These are phyloP conservation scores for Stephanodiscus minutulus DNA, from an alignment of 108 stramenopile genomes.

Conservation along the genomic window DNA sequence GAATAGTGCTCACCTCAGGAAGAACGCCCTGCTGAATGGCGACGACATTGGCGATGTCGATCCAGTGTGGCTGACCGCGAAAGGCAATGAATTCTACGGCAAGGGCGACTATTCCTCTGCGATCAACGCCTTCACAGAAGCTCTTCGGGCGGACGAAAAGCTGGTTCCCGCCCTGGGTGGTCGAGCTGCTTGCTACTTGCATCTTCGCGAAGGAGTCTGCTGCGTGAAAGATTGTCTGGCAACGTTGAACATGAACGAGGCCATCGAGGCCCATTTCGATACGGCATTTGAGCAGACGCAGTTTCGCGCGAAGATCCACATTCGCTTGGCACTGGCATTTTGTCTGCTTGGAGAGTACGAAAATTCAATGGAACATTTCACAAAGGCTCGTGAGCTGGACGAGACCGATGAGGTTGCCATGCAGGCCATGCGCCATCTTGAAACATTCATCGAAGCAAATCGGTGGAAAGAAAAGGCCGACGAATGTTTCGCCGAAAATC, in stretches of 20 bases:
- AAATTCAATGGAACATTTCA: constrained; percentile 19
- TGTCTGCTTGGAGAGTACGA: constrained; percentile 34
- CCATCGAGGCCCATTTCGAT: constrained; percentile 13
- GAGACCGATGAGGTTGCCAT: constrained; percentile 12
- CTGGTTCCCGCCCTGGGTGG: constrained; percentile 23
- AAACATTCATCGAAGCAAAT: constrained; percentile 26
- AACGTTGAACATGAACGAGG: constrained; percentile 8
- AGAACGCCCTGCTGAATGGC: constrained; percentile 40
- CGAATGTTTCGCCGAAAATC: constrained; percentile 29
- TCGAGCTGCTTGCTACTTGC: constrained; percentile 47
- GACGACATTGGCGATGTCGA: constrained; percentile 50
- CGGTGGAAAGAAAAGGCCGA: constrained; percentile 48
- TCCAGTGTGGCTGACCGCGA: constrained; percentile 52
- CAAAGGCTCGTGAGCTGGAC: constrained; percentile 28
- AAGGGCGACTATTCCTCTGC: constrained; percentile 50
- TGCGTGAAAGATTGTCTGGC: constrained; percentile 41
- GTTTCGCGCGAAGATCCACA: constrained; percentile 23
- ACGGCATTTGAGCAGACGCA: neutral
- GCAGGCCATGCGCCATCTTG: constrained; percentile 14
- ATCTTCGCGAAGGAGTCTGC: constrained; percentile 26
- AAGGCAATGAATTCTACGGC: constrained; percentile 60
- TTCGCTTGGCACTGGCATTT: constrained; percentile 37
- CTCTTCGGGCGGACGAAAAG: constrained; percentile 38
- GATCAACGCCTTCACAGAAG: constrained; percentile 55
- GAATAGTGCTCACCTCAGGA: constrained; percentile 50